Evolutionary conservation across 257 asterid genomes (phyloP).

Genomic region (Solanum habrochaites): DNA sequence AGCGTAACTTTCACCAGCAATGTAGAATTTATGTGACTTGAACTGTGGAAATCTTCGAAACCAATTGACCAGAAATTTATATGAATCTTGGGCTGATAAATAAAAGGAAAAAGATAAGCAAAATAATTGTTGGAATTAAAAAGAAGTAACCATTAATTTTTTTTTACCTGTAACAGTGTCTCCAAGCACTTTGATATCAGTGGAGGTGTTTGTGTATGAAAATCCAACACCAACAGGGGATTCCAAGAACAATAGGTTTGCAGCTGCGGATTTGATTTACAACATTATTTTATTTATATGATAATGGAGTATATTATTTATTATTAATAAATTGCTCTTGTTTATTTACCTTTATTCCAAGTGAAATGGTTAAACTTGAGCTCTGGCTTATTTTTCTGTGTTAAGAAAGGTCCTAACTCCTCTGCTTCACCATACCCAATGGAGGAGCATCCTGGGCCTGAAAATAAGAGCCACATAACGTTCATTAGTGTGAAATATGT

Average conservation of each 20-base stretch:
- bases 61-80: constrained; percentile 69
- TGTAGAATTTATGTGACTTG: constrained; percentile 65
- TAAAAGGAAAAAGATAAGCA: neutral
- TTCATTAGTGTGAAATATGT: neutral
- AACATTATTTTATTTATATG: neutral
- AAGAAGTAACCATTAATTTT: neutral
- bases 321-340: neutral
- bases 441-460: constrained; percentile 97
- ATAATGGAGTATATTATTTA: neutral
- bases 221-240: constrained; percentile 92
- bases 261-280: constrained; percentile 23
- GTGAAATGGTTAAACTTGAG: constrained; percentile 53
- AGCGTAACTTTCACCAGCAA: constrained; percentile 89
- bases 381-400: constrained; percentile 56
- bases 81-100: constrained; percentile 60
- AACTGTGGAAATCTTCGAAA: constrained; percentile 70
- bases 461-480: neutral
- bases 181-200: constrained; percentile 51
- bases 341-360: constrained; percentile 67
- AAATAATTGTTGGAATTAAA: neutral
- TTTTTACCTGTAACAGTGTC: constrained; percentile 54
- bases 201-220: constrained; percentile 72
- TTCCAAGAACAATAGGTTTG: constrained; percentile 71
- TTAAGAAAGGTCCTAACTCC: constrained; percentile 79
- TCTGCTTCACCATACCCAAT: constrained; percentile 73